phyloP scores from a whole-genome alignment of 1,284 basidiomycete species.

The Fomitiporia mediterranea region DNA sequence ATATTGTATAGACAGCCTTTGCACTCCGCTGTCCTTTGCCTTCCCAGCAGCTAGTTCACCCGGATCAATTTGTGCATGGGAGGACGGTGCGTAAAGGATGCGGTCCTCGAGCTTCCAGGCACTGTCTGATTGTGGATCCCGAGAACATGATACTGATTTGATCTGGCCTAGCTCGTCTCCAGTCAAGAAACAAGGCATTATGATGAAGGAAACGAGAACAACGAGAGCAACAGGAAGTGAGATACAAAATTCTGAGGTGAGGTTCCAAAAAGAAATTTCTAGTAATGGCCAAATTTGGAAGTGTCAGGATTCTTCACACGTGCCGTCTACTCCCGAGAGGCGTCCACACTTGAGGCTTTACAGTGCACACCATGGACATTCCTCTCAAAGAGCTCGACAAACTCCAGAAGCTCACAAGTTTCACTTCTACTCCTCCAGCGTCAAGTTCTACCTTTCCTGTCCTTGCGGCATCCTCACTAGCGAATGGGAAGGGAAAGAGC shows the following conservation, averaged over 20 bases:
- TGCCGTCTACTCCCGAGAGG: neutral
- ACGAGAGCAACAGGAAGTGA: too few species aligned
- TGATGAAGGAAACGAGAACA: too few species aligned
- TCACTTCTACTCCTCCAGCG: slow-evolving; percentile 39
- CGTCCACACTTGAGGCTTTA: neutral
- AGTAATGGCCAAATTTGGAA: neutral
- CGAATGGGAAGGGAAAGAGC: slow-evolving; percentile 42
- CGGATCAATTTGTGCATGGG: neutral
- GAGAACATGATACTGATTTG: slow-evolving; percentile 49
- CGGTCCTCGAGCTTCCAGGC: slow-evolving; percentile 29
- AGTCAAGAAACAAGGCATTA: slow-evolving; percentile 61
- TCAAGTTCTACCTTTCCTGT: slow-evolving; percentile 26
- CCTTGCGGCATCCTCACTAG: slow-evolving; percentile 7
- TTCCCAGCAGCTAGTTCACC: slow-evolving; percentile 1
- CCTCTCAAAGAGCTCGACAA: slow-evolving; percentile 70
- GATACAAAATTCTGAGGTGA: neutral
- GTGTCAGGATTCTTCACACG: neutral
- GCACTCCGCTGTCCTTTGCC: slow-evolving; percentile 37
- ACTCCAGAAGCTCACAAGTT: slow-evolving; percentile 59
- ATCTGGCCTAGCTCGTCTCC: slow-evolving; percentile 70
- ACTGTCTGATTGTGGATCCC: slow-evolving; percentile 19
- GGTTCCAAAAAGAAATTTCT: neutral
- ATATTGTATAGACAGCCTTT: slow-evolving; percentile 32
- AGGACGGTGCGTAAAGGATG: slow-evolving; percentile 35
- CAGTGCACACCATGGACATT: slow-evolving; percentile 49